Conservation (phyloP, 495 filamentous ascomycete genomes). For the Chaetomium tenue region DNA sequence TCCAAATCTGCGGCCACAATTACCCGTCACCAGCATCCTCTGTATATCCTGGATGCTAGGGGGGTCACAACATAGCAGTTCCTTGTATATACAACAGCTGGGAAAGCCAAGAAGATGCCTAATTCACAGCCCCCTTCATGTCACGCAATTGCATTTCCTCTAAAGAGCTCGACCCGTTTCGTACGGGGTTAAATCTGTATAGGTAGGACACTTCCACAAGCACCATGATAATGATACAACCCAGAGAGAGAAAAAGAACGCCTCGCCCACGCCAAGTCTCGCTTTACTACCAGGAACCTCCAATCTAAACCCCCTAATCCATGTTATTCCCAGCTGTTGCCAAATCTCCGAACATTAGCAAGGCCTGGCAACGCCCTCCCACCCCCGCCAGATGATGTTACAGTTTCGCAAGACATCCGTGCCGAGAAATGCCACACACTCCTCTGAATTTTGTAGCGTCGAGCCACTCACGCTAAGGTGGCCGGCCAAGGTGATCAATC, state of each 20-base stretch:
- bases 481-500: not conserved
- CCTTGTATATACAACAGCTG: constrained; percentile 10
- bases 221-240: not conserved
- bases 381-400: not conserved
- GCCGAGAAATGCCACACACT: not conserved
- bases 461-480: not conserved
- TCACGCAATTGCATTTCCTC: not conserved
- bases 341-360: too few species aligned
- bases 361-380: not conserved
- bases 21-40: not conserved
- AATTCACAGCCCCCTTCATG: not conserved
- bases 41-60: constrained; percentile 12
- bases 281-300: not conserved
- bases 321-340: not conserved
- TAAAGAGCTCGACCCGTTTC: not conserved
- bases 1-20: not conserved
- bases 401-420: not conserved
- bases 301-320: not conserved
- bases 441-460: not conserved
- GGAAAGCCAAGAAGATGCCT: not conserved
- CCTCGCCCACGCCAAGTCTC: not conserved
- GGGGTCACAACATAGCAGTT: not conserved
- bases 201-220: not conserved
- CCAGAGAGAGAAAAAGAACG: not conserved
- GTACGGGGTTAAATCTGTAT: not conserved